Base-by-base conservation (phyloP, 2,329 filamentous ascomycete species). In the Exutisphaerella laricina region DNA sequence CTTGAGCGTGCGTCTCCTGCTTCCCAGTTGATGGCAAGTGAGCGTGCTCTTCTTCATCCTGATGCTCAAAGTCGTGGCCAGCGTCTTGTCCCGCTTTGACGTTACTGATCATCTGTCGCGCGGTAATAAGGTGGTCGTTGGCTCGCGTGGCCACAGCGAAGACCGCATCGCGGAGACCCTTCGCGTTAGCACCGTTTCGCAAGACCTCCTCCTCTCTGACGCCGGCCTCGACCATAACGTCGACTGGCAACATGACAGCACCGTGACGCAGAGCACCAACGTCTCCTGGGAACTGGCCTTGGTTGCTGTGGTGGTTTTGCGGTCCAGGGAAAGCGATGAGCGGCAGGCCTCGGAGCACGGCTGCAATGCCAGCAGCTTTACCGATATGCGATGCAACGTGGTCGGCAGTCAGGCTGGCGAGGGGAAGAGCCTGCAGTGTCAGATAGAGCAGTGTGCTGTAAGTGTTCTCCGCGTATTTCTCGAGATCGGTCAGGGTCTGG, bases 361-460 rank as follows among this genome's bases (percentile, higher is more conserved):
- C 84, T 2, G 82, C 76, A 41, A 98, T 96, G 6, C 92, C 92
- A 36, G 81, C 84, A 0, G 92, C 89, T 61, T 98, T 98, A 39
- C 92, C 92, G 45, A 97, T 85, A 64, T 98, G 92, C 41, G 86
- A 94, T 6, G 90, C 90, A 13, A 98, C 73, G 67, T 98, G 92
- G 59, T 98, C 92, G 30, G 88, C 80, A 17, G 89, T 84, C 57
- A 95, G 75, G 1, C 86, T 94, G 7, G 81, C 78, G 58, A 96
- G 72, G 0, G 88, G 85, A 43, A 96, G 68, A 5, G 84, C 75
- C 13, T 87, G 87, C 26, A 97, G 70, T 0, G 85, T 90, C 49
- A 94, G 75, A 63, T 98, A 98, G 66, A 94, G 79, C 32, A 97
- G 72, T 0, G 88, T 94, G 13, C 88, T 88, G 67, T 97, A 97